A percentile compares a stretch with the other conserved stretches of the same genome.
These are phyloP conservation scores for Rhexocercosporidium sp. DNA, from an alignment of 2,329 filamentous ascomycete genomes.

Conservation along the genomic window DNA sequence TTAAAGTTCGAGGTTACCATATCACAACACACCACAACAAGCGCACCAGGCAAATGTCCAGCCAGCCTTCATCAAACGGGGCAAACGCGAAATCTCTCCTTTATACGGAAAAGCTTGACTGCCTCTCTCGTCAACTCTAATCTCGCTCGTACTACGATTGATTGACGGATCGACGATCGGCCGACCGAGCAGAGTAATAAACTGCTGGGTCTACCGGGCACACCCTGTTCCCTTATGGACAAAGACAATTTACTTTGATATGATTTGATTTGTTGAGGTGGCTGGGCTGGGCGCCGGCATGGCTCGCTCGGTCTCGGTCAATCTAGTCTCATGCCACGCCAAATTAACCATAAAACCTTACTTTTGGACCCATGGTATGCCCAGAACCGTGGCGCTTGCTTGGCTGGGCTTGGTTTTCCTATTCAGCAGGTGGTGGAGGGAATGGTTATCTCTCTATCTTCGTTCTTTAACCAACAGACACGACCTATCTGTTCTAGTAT, in stretches of 20 bases:
- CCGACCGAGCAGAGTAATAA: neutral
- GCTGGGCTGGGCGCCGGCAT: too few species aligned
- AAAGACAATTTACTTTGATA: too few species aligned
- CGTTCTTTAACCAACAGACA: neutral
- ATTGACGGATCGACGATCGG: too few species aligned
- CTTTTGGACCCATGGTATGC: neutral
- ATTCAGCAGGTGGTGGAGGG: neutral
- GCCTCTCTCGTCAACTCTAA: neutral
- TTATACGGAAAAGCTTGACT: neutral
- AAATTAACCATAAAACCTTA: conserved; percentile 21
- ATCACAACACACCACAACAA: neutral
- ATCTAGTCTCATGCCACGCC: neutral
- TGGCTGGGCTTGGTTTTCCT: neutral
- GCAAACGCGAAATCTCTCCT: too few species aligned
- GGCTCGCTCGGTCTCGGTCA: neutral
- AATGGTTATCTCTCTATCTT: neutral
- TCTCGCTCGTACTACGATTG: neutral
- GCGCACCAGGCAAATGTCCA: neutral
- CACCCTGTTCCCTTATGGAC: too few species aligned
- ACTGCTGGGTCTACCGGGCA: too few species aligned
- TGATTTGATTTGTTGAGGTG: neutral
- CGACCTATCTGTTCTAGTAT: neutral
- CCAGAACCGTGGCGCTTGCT: conserved; percentile 6
- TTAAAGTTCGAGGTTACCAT: neutral
- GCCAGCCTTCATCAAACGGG: neutral